Evolutionary conservation across 768 basidiomycete genomes (phyloP).

Genomic region (Leccinum longicurvipes): DNA sequence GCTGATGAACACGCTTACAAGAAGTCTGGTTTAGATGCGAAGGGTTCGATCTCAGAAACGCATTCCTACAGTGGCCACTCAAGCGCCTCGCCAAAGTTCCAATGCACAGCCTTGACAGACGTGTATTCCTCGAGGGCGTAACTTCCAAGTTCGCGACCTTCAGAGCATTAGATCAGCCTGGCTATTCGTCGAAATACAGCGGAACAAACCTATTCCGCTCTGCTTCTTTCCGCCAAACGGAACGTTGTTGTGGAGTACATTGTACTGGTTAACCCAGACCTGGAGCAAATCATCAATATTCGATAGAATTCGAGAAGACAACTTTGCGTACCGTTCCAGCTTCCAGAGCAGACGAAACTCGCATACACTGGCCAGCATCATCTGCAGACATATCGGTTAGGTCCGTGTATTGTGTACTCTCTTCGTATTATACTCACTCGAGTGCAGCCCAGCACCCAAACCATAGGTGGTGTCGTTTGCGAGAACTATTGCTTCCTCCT

Average conservation of each 20-base stretch:
- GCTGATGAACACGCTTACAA: background rate
- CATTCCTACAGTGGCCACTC: constrained; percentile 66
- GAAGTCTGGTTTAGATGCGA: background rate
- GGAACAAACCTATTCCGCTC: constrained; percentile 67
- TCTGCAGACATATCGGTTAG: constrained; percentile 34
- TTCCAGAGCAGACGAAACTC: constrained; percentile 80
- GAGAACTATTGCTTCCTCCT: constrained; percentile 78
- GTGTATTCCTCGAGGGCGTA: constrained; percentile 85
- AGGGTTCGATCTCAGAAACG: background rate
- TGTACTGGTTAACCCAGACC: constrained; percentile 95
- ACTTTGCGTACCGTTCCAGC: constrained; percentile 72
- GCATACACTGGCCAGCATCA: constrained; percentile 86
- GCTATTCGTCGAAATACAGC: background rate
- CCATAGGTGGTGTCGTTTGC: constrained; percentile 92
- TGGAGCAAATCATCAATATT: constrained; percentile 25
- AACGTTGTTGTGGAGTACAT: constrained; percentile 77
- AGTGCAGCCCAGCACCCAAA: constrained; percentile 88
- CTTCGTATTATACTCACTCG: constrained; percentile 48
- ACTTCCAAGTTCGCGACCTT: constrained; percentile 85
- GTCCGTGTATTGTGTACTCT: background rate
- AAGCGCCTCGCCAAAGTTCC: constrained; percentile 81
- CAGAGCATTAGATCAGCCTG: constrained; percentile 5
- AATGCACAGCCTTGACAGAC: constrained; percentile 78
- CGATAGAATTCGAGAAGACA: background rate
- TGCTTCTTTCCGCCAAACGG: constrained; percentile 97